Conservation (phyloP, 169 alveolate species). For the Eimeria acervulina region DNA sequence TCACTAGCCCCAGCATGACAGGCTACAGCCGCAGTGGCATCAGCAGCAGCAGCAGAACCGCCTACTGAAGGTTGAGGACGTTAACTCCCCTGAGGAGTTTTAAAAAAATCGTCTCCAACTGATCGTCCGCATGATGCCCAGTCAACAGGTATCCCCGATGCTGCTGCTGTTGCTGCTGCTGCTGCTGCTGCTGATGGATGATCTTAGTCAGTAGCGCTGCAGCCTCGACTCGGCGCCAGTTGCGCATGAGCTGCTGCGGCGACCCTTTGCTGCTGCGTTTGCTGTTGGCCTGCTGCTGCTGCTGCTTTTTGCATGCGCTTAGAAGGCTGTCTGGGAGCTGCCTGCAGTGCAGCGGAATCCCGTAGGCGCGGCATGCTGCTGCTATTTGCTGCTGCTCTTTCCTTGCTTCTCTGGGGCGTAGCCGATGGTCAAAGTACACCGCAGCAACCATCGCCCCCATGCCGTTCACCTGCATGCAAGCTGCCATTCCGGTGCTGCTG, state of each 20-base stretch:
- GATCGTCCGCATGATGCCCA: slow-evolving; percentile 80
- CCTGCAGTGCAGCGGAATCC: slow-evolving; percentile 59
- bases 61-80: slow-evolving; percentile 76
- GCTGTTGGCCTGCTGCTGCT: slow-evolving; percentile 11
- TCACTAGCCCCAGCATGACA: background rate
- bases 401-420: slow-evolving; percentile 43
- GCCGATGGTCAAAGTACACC: slow-evolving; percentile 63
- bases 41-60: slow-evolving; percentile 1
- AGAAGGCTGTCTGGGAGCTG: slow-evolving; percentile 12
- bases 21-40: background rate
- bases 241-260: slow-evolving; percentile 74
- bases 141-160: slow-evolving; percentile 54
- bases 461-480: background rate
- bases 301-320: slow-evolving; percentile 28
- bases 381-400: slow-evolving; percentile 54
- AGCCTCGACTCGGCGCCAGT: slow-evolving; percentile 53
- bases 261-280: slow-evolving; percentile 43
- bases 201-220: slow-evolving; percentile 25
- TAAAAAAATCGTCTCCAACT: slow-evolving; percentile 72
- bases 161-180: slow-evolving; percentile 55
- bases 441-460: slow-evolving; percentile 38
- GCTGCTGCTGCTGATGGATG: slow-evolving; percentile 48
- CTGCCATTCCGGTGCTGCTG: slow-evolving; percentile 29
- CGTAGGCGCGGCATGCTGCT: slow-evolving; percentile 45
- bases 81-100: slow-evolving; percentile 77